Evolutionary conservation across 108 stramenopile genomes (phyloP), one percentile per base, ranked within the genome.

Genomic region (Pelagomonas calceolata): DNA sequence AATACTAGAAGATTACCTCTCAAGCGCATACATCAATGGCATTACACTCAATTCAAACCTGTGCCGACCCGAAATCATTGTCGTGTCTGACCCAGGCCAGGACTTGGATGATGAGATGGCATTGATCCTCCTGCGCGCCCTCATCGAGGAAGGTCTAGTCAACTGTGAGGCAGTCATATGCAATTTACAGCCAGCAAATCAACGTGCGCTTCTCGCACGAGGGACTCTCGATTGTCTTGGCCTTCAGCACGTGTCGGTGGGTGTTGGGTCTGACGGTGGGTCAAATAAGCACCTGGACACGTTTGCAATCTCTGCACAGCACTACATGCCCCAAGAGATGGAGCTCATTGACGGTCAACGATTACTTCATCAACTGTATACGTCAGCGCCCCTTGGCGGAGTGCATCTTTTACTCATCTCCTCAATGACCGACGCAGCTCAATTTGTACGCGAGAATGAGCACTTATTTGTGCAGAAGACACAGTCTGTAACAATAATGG

Each of bases 21-120:
- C n/a, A n/a, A n/a, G n/a, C n/a, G n/a, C n/a, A n/a, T 43, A 43
- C 39, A 5, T 10, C 9, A 5, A 43, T 12, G 39, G 39, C 39
- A 43, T 43, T 12, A 10, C 39, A 12, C 39, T 43, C 9, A 43
- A 43, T 12, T 43, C 39, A 12, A 10, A 5, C 9, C 39, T 43
- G 9, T 43, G 39, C 39, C 39, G 39, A 12, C 51, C 51, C 21
- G 51, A 60, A 26, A 76, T 82, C n/a, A 69, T 82, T 34, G 35
- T 82, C 30, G 73, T 82, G 16, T 75, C 78, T 32, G 81, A 82
- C 51, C 78, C 78, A 21, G 81, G 81, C 15, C 81, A 82, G 70
- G 81, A 82, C 67, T 44, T 82, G 18, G 81, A 82, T 34, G 81
- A 82, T 33, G 81, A 82, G 76, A 82, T 82, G 81, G 76, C 79